phyloP scores from a whole-genome alignment of 73 alveolate species.

The Stentor roeselii region DNA sequence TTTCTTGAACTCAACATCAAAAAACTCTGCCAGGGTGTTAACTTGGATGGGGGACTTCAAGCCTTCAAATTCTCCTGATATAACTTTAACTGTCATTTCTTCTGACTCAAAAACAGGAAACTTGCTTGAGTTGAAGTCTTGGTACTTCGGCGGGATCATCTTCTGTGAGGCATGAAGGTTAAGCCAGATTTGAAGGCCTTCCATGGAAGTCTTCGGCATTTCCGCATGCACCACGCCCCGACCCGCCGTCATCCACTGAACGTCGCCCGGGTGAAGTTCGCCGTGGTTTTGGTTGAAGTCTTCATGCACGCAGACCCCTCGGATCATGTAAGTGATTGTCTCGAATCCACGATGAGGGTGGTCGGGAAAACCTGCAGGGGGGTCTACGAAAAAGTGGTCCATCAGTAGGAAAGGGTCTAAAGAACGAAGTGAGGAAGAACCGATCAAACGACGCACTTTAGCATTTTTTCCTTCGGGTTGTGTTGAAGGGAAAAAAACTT shows the following conservation, averaged over 20 bases:
- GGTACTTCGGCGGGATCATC: constrained; percentile 68
- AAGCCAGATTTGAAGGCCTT: constrained; percentile 82
- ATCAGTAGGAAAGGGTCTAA: constrained; percentile 82
- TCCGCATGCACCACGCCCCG: constrained; percentile 94
- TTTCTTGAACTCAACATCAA: constrained; percentile 60
- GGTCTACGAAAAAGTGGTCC: constrained; percentile 60
- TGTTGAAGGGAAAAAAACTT: no score
- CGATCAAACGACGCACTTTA: constrained; percentile 69
- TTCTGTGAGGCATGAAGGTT: constrained; percentile 63
- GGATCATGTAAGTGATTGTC: constrained; percentile 88
- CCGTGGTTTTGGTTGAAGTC: constrained; percentile 70
- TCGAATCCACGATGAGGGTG: constrained; percentile 98
- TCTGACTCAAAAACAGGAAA: constrained; percentile 51
- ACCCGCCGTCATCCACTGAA: constrained; percentile 98
- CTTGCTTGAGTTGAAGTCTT: constrained; percentile 48
- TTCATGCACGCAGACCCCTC: constrained; percentile 80
- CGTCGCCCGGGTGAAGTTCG: constrained; percentile 63
- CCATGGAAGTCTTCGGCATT: constrained; percentile 69
- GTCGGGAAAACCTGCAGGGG: constrained; percentile 98
- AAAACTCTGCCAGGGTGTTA: constrained; percentile 72
- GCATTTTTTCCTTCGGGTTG: constrained; percentile 84
- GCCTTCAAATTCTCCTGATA: constrained; percentile 88
- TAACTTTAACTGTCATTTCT: constrained; percentile 59
- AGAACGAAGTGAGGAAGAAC: constrained; percentile 40
- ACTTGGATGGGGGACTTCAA: constrained; percentile 81